Conservation (phyloP, 1,139 yeast species). For the Suhomyces bokatorum region DNA sequence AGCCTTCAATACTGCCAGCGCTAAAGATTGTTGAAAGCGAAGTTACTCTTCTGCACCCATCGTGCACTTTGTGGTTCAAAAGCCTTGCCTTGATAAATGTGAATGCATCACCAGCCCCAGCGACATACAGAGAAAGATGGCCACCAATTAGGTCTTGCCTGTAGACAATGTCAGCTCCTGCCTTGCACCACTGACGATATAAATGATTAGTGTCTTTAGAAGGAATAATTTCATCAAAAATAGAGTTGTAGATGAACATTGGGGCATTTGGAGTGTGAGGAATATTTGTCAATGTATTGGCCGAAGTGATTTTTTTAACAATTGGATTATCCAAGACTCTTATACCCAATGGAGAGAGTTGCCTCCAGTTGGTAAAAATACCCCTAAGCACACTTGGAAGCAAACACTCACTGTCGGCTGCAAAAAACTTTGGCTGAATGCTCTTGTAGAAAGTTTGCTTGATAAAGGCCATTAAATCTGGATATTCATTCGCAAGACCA, state of each 20-base stretch:
- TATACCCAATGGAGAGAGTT: neutral
- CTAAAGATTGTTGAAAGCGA: neutral
- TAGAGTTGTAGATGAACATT: conserved; percentile 35
- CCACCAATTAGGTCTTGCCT: conserved; percentile 18
- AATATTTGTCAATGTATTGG: conserved; percentile 7
- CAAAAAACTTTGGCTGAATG: neutral
- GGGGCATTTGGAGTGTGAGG: conserved; percentile 29
- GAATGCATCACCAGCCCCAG: conserved; percentile 20
- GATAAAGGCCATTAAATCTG: conserved; percentile 15
- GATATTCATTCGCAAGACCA: conserved; percentile 31
- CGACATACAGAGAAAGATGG: conserved; percentile 17
- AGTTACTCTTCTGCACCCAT: neutral
- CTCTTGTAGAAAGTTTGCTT: neutral
- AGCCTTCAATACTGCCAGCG: neutral
- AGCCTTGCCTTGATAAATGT: neutral
- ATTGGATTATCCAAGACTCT: neutral
- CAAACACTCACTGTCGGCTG: neutral
- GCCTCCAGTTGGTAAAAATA: neutral
- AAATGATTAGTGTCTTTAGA: conserved; percentile 13
- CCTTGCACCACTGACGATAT: conserved; percentile 18
- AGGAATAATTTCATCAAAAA: conserved; percentile 26
- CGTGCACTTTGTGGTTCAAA: neutral
- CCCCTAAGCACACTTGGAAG: neutral
- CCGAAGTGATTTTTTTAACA: conserved; percentile 1
- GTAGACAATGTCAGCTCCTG: conserved; percentile 18